These are phyloP conservation scores for Pyrus hybrid DNA, from an alignment of 331 rosid genomes.

Conservation along the genomic window DNA sequence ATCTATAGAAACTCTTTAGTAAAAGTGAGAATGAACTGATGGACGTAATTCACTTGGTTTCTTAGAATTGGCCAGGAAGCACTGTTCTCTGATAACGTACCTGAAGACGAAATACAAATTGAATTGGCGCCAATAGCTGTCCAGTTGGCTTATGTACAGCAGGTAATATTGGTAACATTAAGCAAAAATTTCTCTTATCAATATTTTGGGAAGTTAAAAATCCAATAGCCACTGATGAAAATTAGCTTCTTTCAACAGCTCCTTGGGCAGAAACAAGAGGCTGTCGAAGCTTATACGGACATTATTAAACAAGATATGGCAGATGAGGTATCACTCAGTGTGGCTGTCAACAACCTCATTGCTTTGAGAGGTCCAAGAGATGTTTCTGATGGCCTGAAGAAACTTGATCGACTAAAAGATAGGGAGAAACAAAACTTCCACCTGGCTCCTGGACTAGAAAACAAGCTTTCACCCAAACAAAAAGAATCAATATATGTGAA, in stretches of 20 bases:
- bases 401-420: constrained; percentile 78
- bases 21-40: neutral
- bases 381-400: constrained; percentile 86
- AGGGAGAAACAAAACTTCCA: constrained; percentile 63
- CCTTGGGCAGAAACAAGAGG: constrained; percentile 74
- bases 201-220: neutral
- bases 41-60: constrained; percentile 5
- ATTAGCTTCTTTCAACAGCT: constrained; percentile 48
- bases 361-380: constrained; percentile 82
- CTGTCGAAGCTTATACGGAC: constrained; percentile 55
- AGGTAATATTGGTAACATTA: constrained; percentile 35
- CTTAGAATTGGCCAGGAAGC: constrained; percentile 72
- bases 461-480: constrained; percentile 64
- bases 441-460: constrained; percentile 64
- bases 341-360: constrained; percentile 85
- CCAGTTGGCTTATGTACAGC: constrained; percentile 91
- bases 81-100: constrained; percentile 58
- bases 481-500: constrained; percentile 74
- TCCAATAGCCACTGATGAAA: constrained; percentile 18
- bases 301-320: constrained; percentile 65
- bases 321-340: constrained; percentile 78
- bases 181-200: neutral
- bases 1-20: too few relatives aligned
- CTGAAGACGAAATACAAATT: constrained; percentile 77
- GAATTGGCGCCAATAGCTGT: constrained; percentile 93